A percentile compares a stretch with the other conserved stretches of the same genome.
phyloP scores from a whole-genome alignment of 305 asterid genomes.

The Rubia occidens region DNA sequence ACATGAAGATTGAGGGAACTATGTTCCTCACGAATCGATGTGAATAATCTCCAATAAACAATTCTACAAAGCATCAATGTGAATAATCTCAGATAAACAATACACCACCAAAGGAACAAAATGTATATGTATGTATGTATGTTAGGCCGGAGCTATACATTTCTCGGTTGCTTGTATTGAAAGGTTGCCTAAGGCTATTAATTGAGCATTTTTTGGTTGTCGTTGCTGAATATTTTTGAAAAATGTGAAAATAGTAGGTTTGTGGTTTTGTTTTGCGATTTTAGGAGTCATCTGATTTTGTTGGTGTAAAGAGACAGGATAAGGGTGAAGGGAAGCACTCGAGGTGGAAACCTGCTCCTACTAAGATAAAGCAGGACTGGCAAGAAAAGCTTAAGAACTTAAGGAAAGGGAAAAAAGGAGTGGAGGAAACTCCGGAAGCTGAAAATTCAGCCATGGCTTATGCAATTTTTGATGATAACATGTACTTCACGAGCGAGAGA shows the following conservation, averaged over 20 bases:
- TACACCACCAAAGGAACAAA: too few species aligned
- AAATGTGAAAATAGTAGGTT: not conserved
- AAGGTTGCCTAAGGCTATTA: not conserved
- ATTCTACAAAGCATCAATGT: too few species aligned
- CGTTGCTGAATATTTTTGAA: not conserved
- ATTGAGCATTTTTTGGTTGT: not conserved
- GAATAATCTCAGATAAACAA: too few species aligned
- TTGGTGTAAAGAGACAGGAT: conserved; percentile 16
- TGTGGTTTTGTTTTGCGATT: not conserved
- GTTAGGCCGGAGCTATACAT: too few species aligned
- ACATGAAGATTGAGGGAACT: not conserved
- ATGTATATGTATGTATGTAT: too few species aligned
- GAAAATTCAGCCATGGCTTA: conserved; percentile 74
- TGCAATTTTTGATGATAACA: conserved; percentile 75
- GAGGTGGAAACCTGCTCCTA: conserved; percentile 52
- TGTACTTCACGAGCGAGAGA: conserved; percentile 56
- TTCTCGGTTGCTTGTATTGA: not conserved
- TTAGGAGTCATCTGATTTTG: not conserved
- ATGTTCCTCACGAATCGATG: not conserved
- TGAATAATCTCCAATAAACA: not conserved
- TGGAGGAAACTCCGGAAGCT: conserved; percentile 42
- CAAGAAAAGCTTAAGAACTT: conserved; percentile 68
- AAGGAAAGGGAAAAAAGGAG: conserved; percentile 61
- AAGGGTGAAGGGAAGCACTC: conserved; percentile 35
- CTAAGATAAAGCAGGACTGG: conserved; percentile 85